Conservation (phyloP, 495 filamentous ascomycete species). For the Letharia lupina region DNA sequence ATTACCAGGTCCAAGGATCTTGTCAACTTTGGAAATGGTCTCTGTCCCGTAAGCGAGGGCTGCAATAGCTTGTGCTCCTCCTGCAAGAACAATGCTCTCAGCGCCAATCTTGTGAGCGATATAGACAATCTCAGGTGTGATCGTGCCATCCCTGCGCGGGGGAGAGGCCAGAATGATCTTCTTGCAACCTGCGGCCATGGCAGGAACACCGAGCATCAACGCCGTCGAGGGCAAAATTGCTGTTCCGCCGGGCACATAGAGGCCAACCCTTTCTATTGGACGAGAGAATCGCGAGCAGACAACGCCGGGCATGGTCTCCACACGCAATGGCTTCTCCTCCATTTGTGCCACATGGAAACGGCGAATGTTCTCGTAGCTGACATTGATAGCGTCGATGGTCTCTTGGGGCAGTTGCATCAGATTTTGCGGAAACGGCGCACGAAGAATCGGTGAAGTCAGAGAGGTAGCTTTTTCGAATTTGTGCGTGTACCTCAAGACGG, state of each 20-base stretch:
- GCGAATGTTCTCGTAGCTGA: constrained; percentile 86
- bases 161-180: constrained; percentile 90
- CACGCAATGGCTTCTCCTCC: constrained; percentile 65
- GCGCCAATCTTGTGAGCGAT: constrained; percentile 96
- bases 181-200: constrained; percentile 95
- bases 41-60: constrained; percentile 64
- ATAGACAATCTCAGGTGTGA: constrained; percentile 96
- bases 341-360: constrained; percentile 88
- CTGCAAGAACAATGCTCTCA: constrained; percentile 87
- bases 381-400: constrained; percentile 82
- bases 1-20: constrained; percentile 95
- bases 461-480: constrained; percentile 94
- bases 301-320: constrained; percentile 97
- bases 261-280: constrained; percentile 85
- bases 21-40: constrained; percentile 88
- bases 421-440: constrained; percentile 72
- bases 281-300: constrained; percentile 88
- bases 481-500: constrained; percentile 83
- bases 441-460: constrained; percentile 77
- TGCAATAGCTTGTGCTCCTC: constrained; percentile 89
- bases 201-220: constrained; percentile 94
- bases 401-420: constrained; percentile 79
- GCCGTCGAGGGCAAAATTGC: constrained; percentile 93
- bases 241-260: constrained; percentile 93
- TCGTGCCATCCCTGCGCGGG: constrained; percentile 76